Conservation (phyloP, 768 basidiomycete species). For the Lactarius hatsudake region DNA sequence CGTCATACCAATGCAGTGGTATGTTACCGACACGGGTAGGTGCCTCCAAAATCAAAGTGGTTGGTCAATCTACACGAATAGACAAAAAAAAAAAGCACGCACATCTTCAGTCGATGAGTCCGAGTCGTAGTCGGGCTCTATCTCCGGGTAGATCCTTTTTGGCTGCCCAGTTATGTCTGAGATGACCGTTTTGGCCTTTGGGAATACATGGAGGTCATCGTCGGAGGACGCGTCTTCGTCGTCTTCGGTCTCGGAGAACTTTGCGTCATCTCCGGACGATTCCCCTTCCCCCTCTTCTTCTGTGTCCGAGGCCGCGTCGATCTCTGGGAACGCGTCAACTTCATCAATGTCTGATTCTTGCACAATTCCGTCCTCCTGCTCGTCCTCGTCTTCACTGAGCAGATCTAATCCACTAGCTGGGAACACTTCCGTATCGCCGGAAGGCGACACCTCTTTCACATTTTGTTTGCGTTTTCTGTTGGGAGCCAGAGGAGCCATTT, state of each 20-base stretch:
- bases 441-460: constrained; percentile 40
- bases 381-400: constrained; percentile 72
- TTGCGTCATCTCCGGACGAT: constrained; percentile 43
- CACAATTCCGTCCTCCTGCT: constrained; percentile 39
- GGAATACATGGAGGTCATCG: constrained; percentile 54
- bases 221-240: constrained; percentile 36
- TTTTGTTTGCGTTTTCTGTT: constrained; percentile 60
- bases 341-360: constrained; percentile 54
- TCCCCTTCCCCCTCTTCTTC: constrained; percentile 60
- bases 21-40: constrained; percentile 95
- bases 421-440: constrained; percentile 34
- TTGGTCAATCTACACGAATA: constrained; percentile 19
- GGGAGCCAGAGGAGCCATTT: constrained; percentile 37
- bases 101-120: constrained; percentile 93
- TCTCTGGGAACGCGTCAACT: constrained; percentile 68
- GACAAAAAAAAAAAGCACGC: constrained; percentile 33
- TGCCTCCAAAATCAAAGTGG: constrained; percentile 47
- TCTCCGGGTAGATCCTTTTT: constrained; percentile 82
- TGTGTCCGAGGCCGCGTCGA: constrained; percentile 40
- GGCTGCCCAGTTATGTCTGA: constrained; percentile 83
- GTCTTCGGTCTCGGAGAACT: constrained; percentile 39
- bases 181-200: constrained; percentile 63
- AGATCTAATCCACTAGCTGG: constrained; percentile 58
- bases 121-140: constrained; percentile 87
- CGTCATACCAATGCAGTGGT: constrained; percentile 99